Base-by-base conservation (phyloP, 257 asterid genomes). In the Petunia secreta region DNA sequence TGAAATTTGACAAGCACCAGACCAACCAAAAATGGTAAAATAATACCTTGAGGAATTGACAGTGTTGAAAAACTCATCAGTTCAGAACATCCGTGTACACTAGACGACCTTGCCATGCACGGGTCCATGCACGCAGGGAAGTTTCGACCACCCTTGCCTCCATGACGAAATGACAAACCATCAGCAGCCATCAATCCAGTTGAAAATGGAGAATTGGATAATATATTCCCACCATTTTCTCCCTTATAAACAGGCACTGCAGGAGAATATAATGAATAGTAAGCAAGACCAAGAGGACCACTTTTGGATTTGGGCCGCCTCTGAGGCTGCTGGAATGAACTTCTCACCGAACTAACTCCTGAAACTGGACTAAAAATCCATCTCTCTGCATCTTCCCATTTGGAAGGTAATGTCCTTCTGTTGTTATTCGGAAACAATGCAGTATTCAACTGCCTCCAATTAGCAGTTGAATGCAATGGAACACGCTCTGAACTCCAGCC, bases 181-280 rank as follows among this genome's bases (percentile, higher is more conserved):
- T 84, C 89, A 3, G 92, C 75, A 41, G 83, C 82, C 80, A 88
- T 80, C 5, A 89, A 92, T 1, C 92, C 91, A 8, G 91, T 88
- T 5, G 91, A 82, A 38, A 89, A 86, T 4, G 92, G 93, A 8
- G 93, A 87, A 78, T 80, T 85, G 1, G 83, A 85, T 85, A 82
- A 54, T 44, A 84, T 84, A 60, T 75, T 82, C 84, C 85, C 84
- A 5, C 39, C 58, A 79, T 39, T 80, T 80, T 86, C 88, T 54
- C 85, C 84, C 52, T 87, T 88, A 55, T 43, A 75, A 1, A 37
- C 64, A 6, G 85, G 82, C 77, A 59, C 58, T 34, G 59, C 74
- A 62, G 96, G 91, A 3, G 92, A 88, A 75, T 78, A 65, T 75
- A 71, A 43, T 38, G 84, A 63, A 39, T 41, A 67, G 65, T 74